Conservation (phyloP, 257 asterid genomes). For the Catharanthus roseus region DNA sequence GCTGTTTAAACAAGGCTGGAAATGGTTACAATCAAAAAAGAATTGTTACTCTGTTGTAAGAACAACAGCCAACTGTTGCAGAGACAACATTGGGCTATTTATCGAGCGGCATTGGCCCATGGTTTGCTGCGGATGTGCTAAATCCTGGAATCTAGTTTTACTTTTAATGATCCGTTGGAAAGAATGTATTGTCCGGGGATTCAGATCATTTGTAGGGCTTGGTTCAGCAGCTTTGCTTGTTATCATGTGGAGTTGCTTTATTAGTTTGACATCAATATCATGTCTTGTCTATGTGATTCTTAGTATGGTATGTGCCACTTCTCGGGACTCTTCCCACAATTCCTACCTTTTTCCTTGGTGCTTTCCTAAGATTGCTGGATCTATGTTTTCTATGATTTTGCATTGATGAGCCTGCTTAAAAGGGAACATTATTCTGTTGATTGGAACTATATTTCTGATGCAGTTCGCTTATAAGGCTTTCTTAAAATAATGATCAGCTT, state of each 20-base stretch:
- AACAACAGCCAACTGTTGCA: slow-evolving; percentile 43
- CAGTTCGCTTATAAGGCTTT: not conserved
- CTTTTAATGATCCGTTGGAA: slow-evolving; percentile 71
- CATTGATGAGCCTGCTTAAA: not conserved
- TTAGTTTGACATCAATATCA: slow-evolving; percentile 87
- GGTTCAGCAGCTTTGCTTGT: slow-evolving; percentile 89
- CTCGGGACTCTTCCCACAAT: not conserved
- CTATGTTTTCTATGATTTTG: not conserved
- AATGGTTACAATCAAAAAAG: slow-evolving; percentile 81
- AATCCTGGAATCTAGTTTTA: slow-evolving; percentile 45
- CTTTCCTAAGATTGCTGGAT: not conserved
- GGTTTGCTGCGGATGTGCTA: slow-evolving; percentile 77
- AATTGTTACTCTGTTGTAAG: slow-evolving; percentile 61
- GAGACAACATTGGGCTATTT: slow-evolving; percentile 69
- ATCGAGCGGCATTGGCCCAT: slow-evolving; percentile 92
- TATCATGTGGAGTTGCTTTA: slow-evolving; percentile 97
- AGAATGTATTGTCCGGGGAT: slow-evolving; percentile 59
- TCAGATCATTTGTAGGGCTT: slow-evolving; percentile 60
- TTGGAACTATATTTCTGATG: not conserved
- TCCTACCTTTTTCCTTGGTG: not conserved
- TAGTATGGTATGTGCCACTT: slow-evolving; percentile 72
- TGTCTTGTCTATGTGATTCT: slow-evolving; percentile 88
- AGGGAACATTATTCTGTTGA: not conserved
- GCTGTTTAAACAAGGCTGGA: slow-evolving; percentile 80
- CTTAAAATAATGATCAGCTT: not conserved